Evolutionary conservation across 331 rosid species (phyloP), one percentile per base, ranked within the genome.

Genomic region (Malus hybrid): DNA sequence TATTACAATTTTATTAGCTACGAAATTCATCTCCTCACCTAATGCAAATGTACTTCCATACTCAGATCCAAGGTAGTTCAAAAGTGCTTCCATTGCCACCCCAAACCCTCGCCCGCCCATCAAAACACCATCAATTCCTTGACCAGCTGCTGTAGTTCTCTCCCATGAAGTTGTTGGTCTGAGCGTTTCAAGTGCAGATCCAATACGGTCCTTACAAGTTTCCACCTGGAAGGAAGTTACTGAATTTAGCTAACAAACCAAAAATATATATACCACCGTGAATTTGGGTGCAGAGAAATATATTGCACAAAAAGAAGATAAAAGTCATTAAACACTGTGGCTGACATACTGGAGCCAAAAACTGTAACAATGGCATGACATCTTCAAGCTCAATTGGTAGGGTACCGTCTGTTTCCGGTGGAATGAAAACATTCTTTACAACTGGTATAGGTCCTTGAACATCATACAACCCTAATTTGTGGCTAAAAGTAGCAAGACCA

Each of bases 131-230:
- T 90, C 99, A 81, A 92, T 70, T 66, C 91, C 96, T 84, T 94
- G 96, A 76, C 96, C 96, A 68, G 99, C 90, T 67, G 77, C 96
- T 0, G 97, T 78, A 59, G 99, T 89, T 84, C 99, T 91, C 86
- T 94, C 99, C 99, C 99, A 94, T 59, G 99, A 94, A 71, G 96
- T 84, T 74, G 95, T 86, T 80, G 99, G 97, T 83, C 99, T 88
- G 32, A 92, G 96, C 33, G 97, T 85, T 84, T 94, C 99, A 10
- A 94, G 96, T 34, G 99, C 95, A 64, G 97, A 86, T 79, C 88
- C 92, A 82, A 94, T 92, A 69, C 93, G 95, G 65, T 94, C 99
- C 87, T 88, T 94, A 81, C 89, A 94, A 78, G 96, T 87, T 62
- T 90, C 97, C 78, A 94, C 99, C 99, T 94, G 84, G 60, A 70